Evolutionary conservation across 805 yeast species (phyloP), one percentile per base, ranked within the genome.

Genomic region (Cyberlindnera mrakii): DNA sequence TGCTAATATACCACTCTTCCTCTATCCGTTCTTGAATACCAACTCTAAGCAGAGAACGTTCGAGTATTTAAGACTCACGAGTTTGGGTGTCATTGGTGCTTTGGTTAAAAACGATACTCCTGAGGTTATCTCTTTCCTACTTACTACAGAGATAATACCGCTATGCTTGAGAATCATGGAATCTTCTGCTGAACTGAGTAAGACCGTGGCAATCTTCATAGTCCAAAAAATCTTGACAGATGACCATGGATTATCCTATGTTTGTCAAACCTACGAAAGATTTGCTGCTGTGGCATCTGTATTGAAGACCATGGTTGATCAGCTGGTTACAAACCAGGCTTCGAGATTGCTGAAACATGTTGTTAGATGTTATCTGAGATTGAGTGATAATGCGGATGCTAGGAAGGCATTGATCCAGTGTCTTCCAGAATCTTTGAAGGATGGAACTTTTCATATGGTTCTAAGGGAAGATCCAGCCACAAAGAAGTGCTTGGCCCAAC

Each of bases 121-220:
- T 14, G 96, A 91, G 54, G 98, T 91, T 35, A 90, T 93, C 49
- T 85, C 85, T 49, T 91, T 93, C 58, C 67, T 91, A 56, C 71
- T 91, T 36, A 82, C 96, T n/a, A 93, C 99, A 0, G 99, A 91
- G 62, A 91, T 93, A 54, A 95, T 93, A 30, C 99, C 99, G 5
- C 67, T 93, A 43, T 93, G 99, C 61, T 70, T 91, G 46, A 82
- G 93, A 55, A 91, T 93, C 48, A 91, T 91, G 96, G 98, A 91
- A 61, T 80, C 90, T 1, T 88, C 96, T 7, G 84, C 96, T 0
- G 99, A 93, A 60, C 72, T 91, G 41, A 82, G 95, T 39, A 91
- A 93, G 59, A 93, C 98, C 0, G 99, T 91, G 20, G 99, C 99
- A 5, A 90, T 91, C 44, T 91, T 93, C 68, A 91, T 93, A 47